These are phyloP conservation scores for Anthostomella pinea DNA, from an alignment of 2,329 filamentous ascomycete species.

Conservation along the genomic window DNA sequence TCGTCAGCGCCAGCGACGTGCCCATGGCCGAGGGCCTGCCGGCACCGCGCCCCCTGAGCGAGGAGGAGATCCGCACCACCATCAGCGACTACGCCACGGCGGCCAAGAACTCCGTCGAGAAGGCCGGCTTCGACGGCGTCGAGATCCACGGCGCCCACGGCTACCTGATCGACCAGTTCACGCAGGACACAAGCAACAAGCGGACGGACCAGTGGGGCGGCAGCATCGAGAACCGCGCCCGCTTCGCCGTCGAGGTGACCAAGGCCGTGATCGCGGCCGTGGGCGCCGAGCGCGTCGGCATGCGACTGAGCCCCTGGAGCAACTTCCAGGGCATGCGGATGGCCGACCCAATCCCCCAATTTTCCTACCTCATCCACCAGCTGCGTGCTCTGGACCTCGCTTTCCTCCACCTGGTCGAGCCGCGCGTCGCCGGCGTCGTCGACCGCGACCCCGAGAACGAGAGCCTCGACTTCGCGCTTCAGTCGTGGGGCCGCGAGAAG, in stretches of 20 bases:
- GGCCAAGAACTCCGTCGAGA: conserved; percentile 53
- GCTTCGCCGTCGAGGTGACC: conserved; percentile 51
- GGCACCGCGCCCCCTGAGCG: conserved; percentile 62
- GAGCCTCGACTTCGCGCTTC: conserved; percentile 42
- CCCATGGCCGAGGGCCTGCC: conserved; percentile 46
- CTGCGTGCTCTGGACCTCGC: conserved; percentile 51
- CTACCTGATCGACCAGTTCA: conserved; percentile 56
- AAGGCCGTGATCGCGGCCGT: conserved; percentile 51
- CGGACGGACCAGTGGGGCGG: conserved; percentile 56
- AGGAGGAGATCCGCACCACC: conserved; percentile 61
- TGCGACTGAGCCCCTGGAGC: conserved; percentile 53
- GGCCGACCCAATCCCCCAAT: conserved; percentile 55
- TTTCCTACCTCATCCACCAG: conserved; percentile 48
- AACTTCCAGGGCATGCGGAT: conserved; percentile 58
- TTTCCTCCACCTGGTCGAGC: conserved; percentile 57
- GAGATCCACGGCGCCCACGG: conserved; percentile 43
- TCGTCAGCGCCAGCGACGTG: conserved; percentile 34
- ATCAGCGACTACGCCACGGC: conserved; percentile 59
- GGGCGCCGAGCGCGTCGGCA: conserved; percentile 46
- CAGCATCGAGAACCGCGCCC: conserved; percentile 52
- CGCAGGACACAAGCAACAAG: conserved; percentile 52
- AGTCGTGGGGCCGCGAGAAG: conserved; percentile 41
- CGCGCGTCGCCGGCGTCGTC: conserved; percentile 41
- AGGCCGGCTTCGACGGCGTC: conserved; percentile 70
- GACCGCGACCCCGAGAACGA: conserved; percentile 37